Evolutionary conservation across 2,329 filamentous ascomycete genomes (phyloP).

Genomic region (Colletotrichum simmondsii): DNA sequence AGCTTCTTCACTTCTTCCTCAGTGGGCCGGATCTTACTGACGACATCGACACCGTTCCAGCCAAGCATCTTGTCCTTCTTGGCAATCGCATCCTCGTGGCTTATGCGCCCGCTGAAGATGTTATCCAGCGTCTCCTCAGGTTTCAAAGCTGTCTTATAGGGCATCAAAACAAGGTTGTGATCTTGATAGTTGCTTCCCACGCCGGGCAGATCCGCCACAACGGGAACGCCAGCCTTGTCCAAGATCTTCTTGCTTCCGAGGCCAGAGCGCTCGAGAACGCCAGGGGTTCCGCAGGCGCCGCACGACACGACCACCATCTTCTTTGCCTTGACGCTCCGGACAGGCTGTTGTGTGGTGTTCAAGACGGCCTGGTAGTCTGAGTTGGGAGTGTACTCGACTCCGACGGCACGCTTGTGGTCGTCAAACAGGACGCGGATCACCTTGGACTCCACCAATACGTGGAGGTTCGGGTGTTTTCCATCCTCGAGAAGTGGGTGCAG

Average conservation of each 20-base stretch:
- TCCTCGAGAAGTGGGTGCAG: conserved; percentile 43
- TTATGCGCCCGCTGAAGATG: conserved; percentile 38
- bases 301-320: conserved; percentile 58
- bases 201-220: conserved; percentile 37
- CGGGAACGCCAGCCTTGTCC: conserved; percentile 33
- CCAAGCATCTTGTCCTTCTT: conserved; percentile 52
- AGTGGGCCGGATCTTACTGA: conserved; percentile 64
- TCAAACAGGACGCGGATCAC: conserved; percentile 53
- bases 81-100: conserved; percentile 36
- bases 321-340: conserved; percentile 46
- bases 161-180: conserved; percentile 61
- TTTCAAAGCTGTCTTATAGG: conserved; percentile 58
- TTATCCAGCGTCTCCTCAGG: conserved; percentile 56
- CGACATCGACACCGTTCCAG: conserved; percentile 65
- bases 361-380: conserved; percentile 37
- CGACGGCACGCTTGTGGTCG: conserved; percentile 62
- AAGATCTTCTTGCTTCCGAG: conserved; percentile 51
- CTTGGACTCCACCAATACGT: conserved; percentile 44
- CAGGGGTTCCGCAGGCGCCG: conserved; percentile 56
- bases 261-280: conserved; percentile 63
- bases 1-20: conserved; percentile 61
- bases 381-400: conserved; percentile 67
- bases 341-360: conserved; percentile 26
- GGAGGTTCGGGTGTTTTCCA: conserved; percentile 42
- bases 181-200: conserved; percentile 54